Percentiles rank a stretch among this genome's conserved stretches.
Evolutionary conservation across 2,329 filamentous ascomycete species (phyloP).

Genomic region (Decorospora gaudefroyi): DNA sequence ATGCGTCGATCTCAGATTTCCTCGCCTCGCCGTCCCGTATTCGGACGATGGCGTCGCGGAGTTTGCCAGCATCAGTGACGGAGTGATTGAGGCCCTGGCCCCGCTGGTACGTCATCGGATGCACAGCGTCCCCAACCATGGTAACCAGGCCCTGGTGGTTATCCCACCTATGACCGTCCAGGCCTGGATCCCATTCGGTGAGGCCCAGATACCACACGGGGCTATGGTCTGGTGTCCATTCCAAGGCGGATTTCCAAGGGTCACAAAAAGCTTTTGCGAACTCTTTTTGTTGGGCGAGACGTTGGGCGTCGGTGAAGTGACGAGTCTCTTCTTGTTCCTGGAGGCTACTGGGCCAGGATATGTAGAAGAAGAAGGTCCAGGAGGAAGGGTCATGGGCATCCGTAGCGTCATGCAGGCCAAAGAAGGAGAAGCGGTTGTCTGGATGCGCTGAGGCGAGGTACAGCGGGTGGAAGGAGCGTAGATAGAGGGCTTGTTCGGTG

Average conservation of each 20-base stretch:
- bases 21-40: conserved; percentile 30
- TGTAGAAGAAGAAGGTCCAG: conserved; percentile 56
- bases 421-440: conserved; percentile 52
- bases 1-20: conserved; percentile 43
- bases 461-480: conserved; percentile 54
- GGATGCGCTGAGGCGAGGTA: conserved; percentile 53
- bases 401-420: conserved; percentile 52
- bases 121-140: conserved; percentile 49
- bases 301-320: conserved; percentile 43
- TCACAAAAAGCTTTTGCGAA: conserved; percentile 49
- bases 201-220: conserved; percentile 44
- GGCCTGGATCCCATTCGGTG: conserved; percentile 45
- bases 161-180: conserved; percentile 40
- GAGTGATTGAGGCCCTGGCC: conserved; percentile 58
- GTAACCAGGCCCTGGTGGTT: conserved; percentile 44
- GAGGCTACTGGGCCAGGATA: conserved; percentile 50
- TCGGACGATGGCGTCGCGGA: conserved; percentile 43
- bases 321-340: conserved; percentile 51
- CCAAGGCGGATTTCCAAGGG: conserved; percentile 51
- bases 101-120: conserved; percentile 53
- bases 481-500: conserved; percentile 50
- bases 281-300: conserved; percentile 50
- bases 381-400: conserved; percentile 46
- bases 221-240: conserved; percentile 42
- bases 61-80: conserved; percentile 51